Conservation (phyloP, 2,329 filamentous ascomycete species). For the Lojkania enalia region DNA sequence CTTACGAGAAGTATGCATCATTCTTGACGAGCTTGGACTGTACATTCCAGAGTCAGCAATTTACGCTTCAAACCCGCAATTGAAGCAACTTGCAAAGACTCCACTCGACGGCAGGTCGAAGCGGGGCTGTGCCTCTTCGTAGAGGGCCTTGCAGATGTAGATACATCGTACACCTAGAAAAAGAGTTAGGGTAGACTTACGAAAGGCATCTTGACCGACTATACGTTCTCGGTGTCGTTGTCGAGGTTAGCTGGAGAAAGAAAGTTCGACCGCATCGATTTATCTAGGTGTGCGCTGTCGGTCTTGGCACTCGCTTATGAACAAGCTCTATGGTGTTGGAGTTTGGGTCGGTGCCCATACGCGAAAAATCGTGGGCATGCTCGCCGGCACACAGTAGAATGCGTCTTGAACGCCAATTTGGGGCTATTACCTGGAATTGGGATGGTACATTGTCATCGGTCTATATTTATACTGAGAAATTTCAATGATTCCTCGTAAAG, state of each 20-base stretch:
- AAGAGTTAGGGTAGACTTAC: slow-evolving; percentile 45
- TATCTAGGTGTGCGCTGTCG: slow-evolving; percentile 19
- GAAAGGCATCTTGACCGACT: slow-evolving; percentile 51
- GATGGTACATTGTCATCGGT: too few relatives aligned
- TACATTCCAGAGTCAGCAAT: slow-evolving; percentile 93
- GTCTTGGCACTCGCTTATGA: slow-evolving; percentile 18
- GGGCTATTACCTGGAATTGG: too few relatives aligned
- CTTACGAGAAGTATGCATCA: slow-evolving; percentile 98
- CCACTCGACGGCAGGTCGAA: slow-evolving; percentile 33
- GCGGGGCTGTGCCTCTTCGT: slow-evolving; percentile 28
- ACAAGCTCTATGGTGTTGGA: background rate
- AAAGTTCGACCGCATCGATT: slow-evolving; percentile 26
- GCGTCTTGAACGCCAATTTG: too few relatives aligned
- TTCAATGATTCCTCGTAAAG: too few relatives aligned
- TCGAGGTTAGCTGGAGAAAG: slow-evolving; percentile 26
- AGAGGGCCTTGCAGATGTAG: slow-evolving; percentile 17
- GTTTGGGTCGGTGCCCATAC: slow-evolving; percentile 28
- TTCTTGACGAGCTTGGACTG: slow-evolving; percentile 97
- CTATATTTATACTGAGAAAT: too few relatives aligned
- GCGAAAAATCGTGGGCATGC: too few relatives aligned
- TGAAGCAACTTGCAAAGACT: slow-evolving; percentile 90
- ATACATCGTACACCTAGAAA: background rate
- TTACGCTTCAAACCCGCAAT: slow-evolving; percentile 85
- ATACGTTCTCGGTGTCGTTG: slow-evolving; percentile 26
- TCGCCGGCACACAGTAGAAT: too few relatives aligned